Percentiles rank a stretch among this genome's conserved stretches.
Conservation (phyloP, 2,329 filamentous ascomycete species). For the Phoma sp. region DNA sequence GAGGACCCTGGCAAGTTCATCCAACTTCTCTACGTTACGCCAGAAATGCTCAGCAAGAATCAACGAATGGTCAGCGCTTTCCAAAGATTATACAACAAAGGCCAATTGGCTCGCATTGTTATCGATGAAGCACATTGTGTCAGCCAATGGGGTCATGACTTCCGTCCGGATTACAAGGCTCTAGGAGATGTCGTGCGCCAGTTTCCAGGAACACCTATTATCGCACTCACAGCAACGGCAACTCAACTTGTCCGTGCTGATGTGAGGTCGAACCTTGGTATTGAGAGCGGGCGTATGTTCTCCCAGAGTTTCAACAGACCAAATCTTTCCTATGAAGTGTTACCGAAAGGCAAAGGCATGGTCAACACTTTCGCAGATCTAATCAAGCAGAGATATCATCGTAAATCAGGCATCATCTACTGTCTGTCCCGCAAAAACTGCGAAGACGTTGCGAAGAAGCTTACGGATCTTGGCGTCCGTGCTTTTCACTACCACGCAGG, state of each 20-base stretch:
- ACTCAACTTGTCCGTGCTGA: constrained; percentile 92
- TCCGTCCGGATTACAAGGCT: constrained; percentile 92
- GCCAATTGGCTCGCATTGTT: constrained; percentile 84
- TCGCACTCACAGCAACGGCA: constrained; percentile 94
- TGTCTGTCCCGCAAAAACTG: constrained; percentile 85
- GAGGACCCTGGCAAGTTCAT: constrained; percentile 76
- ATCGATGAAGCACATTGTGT: constrained; percentile 99
- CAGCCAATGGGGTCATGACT: constrained; percentile 99
- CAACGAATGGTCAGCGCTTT: constrained; percentile 70
- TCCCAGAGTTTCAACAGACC: constrained; percentile 96
- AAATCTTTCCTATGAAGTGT: constrained; percentile 89
- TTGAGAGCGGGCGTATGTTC: constrained; percentile 78
- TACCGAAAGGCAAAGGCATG: constrained; percentile 68
- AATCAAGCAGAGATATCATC: constrained; percentile 73
- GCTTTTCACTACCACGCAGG: constrained; percentile 88
- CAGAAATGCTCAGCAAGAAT: constrained; percentile 94
- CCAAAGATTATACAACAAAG: constrained; percentile 69
- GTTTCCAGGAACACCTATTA: constrained; percentile 83
- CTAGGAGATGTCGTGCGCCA: constrained; percentile 75
- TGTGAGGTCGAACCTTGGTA: constrained; percentile 88
- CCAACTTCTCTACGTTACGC: constrained; percentile 92
- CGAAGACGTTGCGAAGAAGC: constrained; percentile 76
- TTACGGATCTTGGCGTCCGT: constrained; percentile 70
- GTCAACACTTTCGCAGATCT: constrained; percentile 65
- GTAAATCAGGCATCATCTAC: constrained; percentile 89